Base-by-base conservation (phyloP, 441 rosid genomes). In the Arabidopsis lyrata region DNA sequence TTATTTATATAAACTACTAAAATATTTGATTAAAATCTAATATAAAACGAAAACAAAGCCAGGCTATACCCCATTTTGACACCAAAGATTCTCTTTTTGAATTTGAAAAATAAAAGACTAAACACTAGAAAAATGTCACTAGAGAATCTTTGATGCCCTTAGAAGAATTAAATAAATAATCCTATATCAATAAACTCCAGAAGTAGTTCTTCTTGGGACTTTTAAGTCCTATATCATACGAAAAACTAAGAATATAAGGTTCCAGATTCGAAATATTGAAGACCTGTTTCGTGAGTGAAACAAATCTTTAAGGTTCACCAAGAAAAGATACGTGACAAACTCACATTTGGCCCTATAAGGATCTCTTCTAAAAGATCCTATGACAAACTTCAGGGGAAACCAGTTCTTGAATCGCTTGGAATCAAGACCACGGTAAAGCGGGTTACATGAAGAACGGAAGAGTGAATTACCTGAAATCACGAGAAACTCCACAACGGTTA, bases 351-450 rank as follows among this genome's bases (percentile, higher is more conserved):
- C 20, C 70, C 70, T 44, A 66, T 4, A 54, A 56, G 54, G 75
- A 69, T 69, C 68, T 71, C 14, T 62, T 29, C 54, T 3, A 53
- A 72, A 61, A 72, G 68, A 62, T 50, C 74, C 58, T 76, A 44
- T 36, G 52, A 54, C 60, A 68, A 4, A 22, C 31, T 24, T 50
- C 31, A 50, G 32, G 13, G 15, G 55, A 50, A 22, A 50, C 56
- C 12, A 36, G 67, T 63, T 64, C 72, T 70, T 63, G 79, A 68
- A 36, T 45, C 65, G 68, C 64, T 66, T 48, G 11, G 55, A 45
- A 69, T 63, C 70, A 77, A 71, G 72, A 58, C 22, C 56, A 16
- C 7, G 15, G 27, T 12, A 47, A 39, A 11, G 53, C 8, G 35
- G n/a, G 44, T 48, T 70, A 53, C 58, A 39, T 27, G 62, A 31